phyloP scores from a whole-genome alignment of 257 asterid genomes.

The Cinchona pubescens region DNA sequence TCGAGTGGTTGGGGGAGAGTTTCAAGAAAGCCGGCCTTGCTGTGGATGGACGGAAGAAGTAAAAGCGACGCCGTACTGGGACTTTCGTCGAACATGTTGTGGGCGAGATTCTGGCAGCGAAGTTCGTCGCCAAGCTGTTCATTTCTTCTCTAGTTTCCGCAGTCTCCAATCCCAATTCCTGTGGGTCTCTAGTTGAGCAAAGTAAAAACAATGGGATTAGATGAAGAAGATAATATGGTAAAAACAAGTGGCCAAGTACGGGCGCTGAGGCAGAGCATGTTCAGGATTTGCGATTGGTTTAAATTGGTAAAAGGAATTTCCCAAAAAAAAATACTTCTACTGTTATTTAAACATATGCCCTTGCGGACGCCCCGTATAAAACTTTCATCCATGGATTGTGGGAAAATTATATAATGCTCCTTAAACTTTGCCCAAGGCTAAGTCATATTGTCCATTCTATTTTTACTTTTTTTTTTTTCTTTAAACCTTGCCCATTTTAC shows the following conservation, averaged over 20 bases:
- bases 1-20: conserved; percentile 28
- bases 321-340: too few species aligned
- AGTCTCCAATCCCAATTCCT: neutral
- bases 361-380: neutral
- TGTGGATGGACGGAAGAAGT: conserved; percentile 14
- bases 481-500: neutral
- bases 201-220: neutral
- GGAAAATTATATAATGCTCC: neutral
- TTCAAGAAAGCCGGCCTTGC: conserved; percentile 14
- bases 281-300: neutral
- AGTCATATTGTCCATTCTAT: too few species aligned
- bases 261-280: too few species aligned
- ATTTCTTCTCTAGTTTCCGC: conserved; percentile 27
- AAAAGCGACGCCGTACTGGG: conserved; percentile 29
- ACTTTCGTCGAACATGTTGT: conserved; percentile 39
- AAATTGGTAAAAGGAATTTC: too few species aligned
- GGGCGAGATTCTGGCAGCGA: conserved; percentile 45
- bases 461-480: too few species aligned
- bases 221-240: conserved; percentile 10
- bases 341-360: neutral
- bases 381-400: neutral
- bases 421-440: neutral
- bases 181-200: neutral
- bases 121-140: conserved; percentile 57
- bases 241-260: neutral